Percentiles rank a stretch among this genome's conserved stretches.
These are phyloP conservation scores for Solanum gracilifrons DNA, from an alignment of 257 asterid genomes.

Conservation along the genomic window DNA sequence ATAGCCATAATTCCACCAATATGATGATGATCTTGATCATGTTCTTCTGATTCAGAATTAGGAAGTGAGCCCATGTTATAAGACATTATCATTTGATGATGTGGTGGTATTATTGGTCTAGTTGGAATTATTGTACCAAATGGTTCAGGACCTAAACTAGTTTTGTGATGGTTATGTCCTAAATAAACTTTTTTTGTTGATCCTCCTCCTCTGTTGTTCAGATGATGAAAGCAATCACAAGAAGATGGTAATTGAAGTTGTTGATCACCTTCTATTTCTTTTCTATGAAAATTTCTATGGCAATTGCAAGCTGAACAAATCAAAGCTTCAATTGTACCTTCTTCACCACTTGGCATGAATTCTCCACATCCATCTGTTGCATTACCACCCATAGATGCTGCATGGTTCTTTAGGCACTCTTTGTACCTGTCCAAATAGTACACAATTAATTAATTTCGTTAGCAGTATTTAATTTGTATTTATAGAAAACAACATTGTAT, in stretches of 20 bases:
- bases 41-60: constrained; percentile 53
- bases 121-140: constrained; percentile 14
- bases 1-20: neutral
- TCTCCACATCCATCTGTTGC: constrained; percentile 96
- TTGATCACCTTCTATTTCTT: constrained; percentile 51
- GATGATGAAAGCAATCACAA: constrained; percentile 16
- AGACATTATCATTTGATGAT: constrained; percentile 57
- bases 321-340: constrained; percentile 61
- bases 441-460: neutral
- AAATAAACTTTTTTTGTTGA: constrained; percentile 24
- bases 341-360: constrained; percentile 89
- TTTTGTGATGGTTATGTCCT: constrained; percentile 20
- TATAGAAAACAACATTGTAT: neutral
- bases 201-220: constrained; percentile 13
- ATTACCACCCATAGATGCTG: constrained; percentile 84
- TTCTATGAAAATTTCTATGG: constrained; percentile 85
- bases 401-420: constrained; percentile 90
- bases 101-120: constrained; percentile 24
- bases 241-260: neutral
- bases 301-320: constrained; percentile 87
- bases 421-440: constrained; percentile 19
- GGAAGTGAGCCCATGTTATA: constrained; percentile 29
- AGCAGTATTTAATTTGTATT: neutral
- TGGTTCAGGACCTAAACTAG: constrained; percentile 19
- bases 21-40: constrained; percentile 5